Evolutionary conservation across 2,329 filamentous ascomycete species (phyloP).

Genomic region (Pseudogymnoascus sp.): DNA sequence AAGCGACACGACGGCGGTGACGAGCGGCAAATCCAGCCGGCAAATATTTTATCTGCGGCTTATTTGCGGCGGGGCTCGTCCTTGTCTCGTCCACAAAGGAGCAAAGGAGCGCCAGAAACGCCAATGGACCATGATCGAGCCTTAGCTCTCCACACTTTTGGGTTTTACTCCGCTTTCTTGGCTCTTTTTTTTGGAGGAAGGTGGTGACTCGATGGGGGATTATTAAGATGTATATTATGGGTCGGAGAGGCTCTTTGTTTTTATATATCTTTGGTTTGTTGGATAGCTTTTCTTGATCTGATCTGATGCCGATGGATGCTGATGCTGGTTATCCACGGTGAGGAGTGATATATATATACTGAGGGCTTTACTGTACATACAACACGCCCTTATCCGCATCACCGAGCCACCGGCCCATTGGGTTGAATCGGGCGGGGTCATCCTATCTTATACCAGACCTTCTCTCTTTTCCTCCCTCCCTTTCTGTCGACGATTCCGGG

Average conservation of each 20-base stretch:
- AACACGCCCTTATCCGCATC: neutral
- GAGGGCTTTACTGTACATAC: neutral
- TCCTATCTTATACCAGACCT: neutral
- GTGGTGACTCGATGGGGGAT: neutral
- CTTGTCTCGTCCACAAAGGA: too few relatives aligned
- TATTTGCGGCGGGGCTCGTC: too few relatives aligned
- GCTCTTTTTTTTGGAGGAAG: neutral
- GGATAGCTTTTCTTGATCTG: neutral
- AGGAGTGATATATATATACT: too few relatives aligned
- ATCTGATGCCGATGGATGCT: too few relatives aligned
- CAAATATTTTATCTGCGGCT: too few relatives aligned
- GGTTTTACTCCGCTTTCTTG: neutral
- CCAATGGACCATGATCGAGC: neutral
- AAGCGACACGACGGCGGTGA: too few relatives aligned
- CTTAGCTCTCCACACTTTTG: neutral
- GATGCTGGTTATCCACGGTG: too few relatives aligned
- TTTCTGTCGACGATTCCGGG: neutral
- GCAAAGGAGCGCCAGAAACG: too few relatives aligned
- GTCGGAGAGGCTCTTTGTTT: neutral
- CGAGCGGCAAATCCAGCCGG: neutral
- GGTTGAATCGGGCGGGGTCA: too few relatives aligned
- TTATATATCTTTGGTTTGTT: neutral
- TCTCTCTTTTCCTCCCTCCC: too few relatives aligned
- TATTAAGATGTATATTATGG: neutral
- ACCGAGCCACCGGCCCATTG: too few relatives aligned